Base-by-base conservation (phyloP, 2,329 filamentous ascomycete genomes). In the Penicillium verrucosum region DNA sequence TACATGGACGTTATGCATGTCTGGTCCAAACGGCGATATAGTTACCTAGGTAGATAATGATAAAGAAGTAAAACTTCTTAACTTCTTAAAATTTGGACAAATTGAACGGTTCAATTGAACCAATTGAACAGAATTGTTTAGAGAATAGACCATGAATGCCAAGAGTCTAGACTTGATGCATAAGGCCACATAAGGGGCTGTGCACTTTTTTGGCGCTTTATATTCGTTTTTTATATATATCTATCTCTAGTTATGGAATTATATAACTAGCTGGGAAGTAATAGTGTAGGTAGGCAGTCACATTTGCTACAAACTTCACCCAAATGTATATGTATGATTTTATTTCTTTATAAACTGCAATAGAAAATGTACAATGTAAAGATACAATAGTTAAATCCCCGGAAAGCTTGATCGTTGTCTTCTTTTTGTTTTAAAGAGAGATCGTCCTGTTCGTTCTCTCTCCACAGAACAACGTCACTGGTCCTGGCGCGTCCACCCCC, bases 401-500 rank as follows among this genome's bases (percentile, higher is more conserved):
- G 21, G 30, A 41, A 41, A 46, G 51, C 51, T 37, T 54, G 44
- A 18, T 23, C 30, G 47, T 42, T 40, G 47, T 42, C 12, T 38
- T 27, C 34, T 51, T 51, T 18, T 48, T 27, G 1, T 2, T 12
- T 32, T 34, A 18, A 25, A 43, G 4, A 21, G 29, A 37, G 57
- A 58, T 57, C 23, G 16, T 18, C 53, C 16, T 47, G 47, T 40
- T 30, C 9, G 16, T 21, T 59, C 36, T 50, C 36, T 50, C 59
- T 54, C 56, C 60, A 57, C 57, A 55, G 50, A 54, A 59, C 50
- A 65, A 64, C 61, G 61, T 65, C 61, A 64, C 60, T 58, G 58
- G 51, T 61, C 36, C 54, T 51, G 60, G 56, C 63, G 59, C 60
- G 56, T 58, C 52, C 21, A 21, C 21, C 21, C 21, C 21, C 57